Percentiles rank a stretch among this genome's conserved stretches.
phyloP scores from a whole-genome alignment of 495 filamentous ascomycete species.

The Neurospora sp. region DNA sequence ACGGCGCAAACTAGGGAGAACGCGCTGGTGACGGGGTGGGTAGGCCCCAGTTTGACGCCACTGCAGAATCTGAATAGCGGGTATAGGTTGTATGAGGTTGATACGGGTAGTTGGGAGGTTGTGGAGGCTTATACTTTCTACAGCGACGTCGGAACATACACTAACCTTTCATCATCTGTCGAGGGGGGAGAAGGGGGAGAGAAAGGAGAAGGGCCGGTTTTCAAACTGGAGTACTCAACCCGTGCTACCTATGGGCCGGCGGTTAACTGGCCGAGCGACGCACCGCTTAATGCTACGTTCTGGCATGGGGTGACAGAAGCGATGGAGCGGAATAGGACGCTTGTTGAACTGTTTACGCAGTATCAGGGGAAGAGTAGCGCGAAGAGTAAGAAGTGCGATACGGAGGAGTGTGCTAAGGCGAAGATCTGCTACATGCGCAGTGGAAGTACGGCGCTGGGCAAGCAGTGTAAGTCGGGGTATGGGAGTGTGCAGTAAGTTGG shows the following conservation, averaged over 20 bases:
- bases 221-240: slow-evolving; percentile 46
- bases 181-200: not conserved
- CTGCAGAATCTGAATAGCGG: slow-evolving; percentile 46
- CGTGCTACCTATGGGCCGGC: slow-evolving; percentile 40
- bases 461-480: slow-evolving; percentile 41
- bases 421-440: slow-evolving; percentile 54
- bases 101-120: slow-evolving; percentile 40
- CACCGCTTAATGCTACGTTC: slow-evolving; percentile 47
- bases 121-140: slow-evolving; percentile 43
- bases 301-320: slow-evolving; percentile 50
- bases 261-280: slow-evolving; percentile 34
- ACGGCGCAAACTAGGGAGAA: slow-evolving; percentile 25
- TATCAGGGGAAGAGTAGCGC: slow-evolving; percentile 45
- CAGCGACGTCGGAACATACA: slow-evolving; percentile 36
- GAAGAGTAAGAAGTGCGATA: slow-evolving; percentile 42
- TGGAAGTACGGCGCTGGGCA: slow-evolving; percentile 43
- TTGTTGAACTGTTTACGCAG: slow-evolving; percentile 42
- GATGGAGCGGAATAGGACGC: slow-evolving; percentile 41
- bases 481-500: slow-evolving; percentile 14
- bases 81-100: slow-evolving; percentile 47
- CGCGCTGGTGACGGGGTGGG: slow-evolving; percentile 30
- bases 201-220: slow-evolving; percentile 31
- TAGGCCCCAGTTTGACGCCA: slow-evolving; percentile 44
- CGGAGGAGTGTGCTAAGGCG: slow-evolving; percentile 35
- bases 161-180: not conserved